phyloP scores from a whole-genome alignment of 768 basidiomycete genomes.

The Phanerodontia chrysosporium region DNA sequence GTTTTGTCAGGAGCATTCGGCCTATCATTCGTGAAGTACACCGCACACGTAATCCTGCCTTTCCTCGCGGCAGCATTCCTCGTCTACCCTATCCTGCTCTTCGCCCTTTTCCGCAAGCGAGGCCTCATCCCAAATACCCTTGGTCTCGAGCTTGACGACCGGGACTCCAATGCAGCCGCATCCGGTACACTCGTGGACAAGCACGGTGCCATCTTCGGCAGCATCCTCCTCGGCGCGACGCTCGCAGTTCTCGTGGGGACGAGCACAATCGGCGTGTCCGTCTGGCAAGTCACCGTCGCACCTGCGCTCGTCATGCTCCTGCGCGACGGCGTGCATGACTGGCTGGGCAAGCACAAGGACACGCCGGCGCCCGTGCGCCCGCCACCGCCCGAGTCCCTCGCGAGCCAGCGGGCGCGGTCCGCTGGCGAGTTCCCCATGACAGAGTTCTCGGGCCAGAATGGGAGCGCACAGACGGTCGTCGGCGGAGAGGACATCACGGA shows the following conservation, averaged over 20 bases:
- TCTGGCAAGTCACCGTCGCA: constrained; percentile 82
- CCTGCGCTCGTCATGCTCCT: constrained; percentile 71
- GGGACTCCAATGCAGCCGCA: constrained; percentile 26
- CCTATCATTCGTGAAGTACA: constrained; percentile 74
- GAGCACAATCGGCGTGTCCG: constrained; percentile 71
- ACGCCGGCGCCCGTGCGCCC: not conserved
- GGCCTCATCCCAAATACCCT: constrained; percentile 51
- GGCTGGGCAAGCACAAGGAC: constrained; percentile 8
- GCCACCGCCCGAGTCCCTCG: not conserved
- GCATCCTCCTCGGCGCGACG: constrained; percentile 58
- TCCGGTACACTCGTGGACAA: constrained; percentile 69
- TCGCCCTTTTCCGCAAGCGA: constrained; percentile 52
- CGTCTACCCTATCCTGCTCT: constrained; percentile 55
- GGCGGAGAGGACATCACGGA: not conserved
- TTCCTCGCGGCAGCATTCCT: constrained; percentile 60
- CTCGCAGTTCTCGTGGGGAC: constrained; percentile 73
- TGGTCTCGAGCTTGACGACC: constrained; percentile 29
- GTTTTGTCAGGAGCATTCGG: constrained; percentile 85
- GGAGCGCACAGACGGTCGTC: not conserved
- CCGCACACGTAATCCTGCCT: constrained; percentile 79
- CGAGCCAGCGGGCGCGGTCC: not conserved
- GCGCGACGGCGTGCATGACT: constrained; percentile 51
- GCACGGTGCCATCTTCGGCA: constrained; percentile 69
- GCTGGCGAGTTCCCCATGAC: not conserved
- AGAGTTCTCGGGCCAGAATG: not conserved